Evolutionary conservation across 371 early-diverging fungal genomes (phyloP).

Genomic region (Rhizomucor pusillus): DNA sequence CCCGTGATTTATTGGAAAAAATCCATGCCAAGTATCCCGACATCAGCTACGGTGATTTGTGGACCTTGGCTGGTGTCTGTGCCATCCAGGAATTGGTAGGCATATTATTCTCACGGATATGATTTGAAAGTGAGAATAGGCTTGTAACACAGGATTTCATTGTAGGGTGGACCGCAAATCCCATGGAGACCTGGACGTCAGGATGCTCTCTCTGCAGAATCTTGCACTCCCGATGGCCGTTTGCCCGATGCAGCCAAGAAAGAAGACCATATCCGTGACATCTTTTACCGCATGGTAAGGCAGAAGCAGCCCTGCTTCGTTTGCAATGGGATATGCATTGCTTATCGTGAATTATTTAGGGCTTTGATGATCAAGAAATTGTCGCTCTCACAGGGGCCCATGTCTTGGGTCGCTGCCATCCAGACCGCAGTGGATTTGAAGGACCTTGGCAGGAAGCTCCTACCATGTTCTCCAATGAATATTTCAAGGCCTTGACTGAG

Average conservation of each 20-base stretch:
- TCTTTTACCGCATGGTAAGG: constrained; percentile 87
- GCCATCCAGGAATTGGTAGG: constrained; percentile 80
- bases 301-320: too few relatives aligned
- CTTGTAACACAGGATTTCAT: neutral
- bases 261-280: constrained; percentile 70
- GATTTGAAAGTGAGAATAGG: constrained; percentile 1
- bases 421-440: constrained; percentile 84
- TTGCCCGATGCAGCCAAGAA: constrained; percentile 87
- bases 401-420: constrained; percentile 94
- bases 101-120: neutral
- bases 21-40: constrained; percentile 83
- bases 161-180: constrained; percentile 79
- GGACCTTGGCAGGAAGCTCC: constrained; percentile 92
- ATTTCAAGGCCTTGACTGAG: constrained; percentile 74
- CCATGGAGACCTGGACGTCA: constrained; percentile 88
- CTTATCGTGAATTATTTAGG: constrained; percentile 23
- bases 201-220: constrained; percentile 46
- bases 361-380: constrained; percentile 95
- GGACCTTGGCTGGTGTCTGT: constrained; percentile 90
- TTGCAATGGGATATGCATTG: too few relatives aligned
- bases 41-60: constrained; percentile 90
- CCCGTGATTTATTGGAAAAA: constrained; percentile 78
- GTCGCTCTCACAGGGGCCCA: constrained; percentile 93
- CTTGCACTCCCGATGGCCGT: constrained; percentile 86
- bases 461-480: constrained; percentile 86